These are phyloP conservation scores for Xylaria polymorpha DNA, from an alignment of 2,329 filamentous ascomycete species.

Conservation along the genomic window DNA sequence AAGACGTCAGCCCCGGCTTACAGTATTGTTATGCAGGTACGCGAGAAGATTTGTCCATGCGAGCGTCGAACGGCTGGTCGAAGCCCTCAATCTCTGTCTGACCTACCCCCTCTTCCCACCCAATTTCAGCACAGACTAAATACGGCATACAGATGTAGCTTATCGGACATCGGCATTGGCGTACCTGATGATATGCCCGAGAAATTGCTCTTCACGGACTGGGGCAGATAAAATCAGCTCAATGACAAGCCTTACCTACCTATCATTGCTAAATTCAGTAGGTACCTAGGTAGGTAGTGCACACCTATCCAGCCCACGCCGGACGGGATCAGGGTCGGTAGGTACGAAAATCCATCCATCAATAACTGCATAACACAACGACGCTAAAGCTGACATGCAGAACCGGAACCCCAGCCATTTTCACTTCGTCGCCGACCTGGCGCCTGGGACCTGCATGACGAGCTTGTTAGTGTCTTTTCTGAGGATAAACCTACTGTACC, in stretches of 20 bases:
- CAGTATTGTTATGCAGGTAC: constrained; percentile 36
- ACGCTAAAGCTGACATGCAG: constrained; percentile 27
- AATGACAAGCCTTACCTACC: not conserved
- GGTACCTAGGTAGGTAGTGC: no score
- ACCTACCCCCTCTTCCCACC: not conserved
- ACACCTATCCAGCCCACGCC: not conserved
- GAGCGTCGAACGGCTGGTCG: constrained; percentile 19
- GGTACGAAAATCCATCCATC: constrained; percentile 6
- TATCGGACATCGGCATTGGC: constrained; percentile 26
- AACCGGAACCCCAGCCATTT: constrained; percentile 2
- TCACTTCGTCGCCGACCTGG: constrained; percentile 20
- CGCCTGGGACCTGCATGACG: constrained; percentile 28
- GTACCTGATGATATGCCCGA: constrained; percentile 15
- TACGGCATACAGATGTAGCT: constrained; percentile 5
- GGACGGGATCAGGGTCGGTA: constrained; percentile 11
- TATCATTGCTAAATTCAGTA: not conserved
- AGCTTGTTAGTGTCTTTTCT: constrained; percentile 1
- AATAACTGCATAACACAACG: constrained; percentile 5
- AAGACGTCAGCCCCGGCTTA: constrained; percentile 24
- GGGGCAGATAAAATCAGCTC: not conserved
- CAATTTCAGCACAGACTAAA: not conserved
- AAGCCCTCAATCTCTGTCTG: constrained; percentile 3
- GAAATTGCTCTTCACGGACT: not conserved
- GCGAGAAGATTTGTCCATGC: constrained; percentile 12
- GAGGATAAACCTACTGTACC: not conserved